Evolutionary conservation across 495 filamentous ascomycete genomes (phyloP), one percentile per base, ranked within the genome.

Genomic region (Hyaloscypha bicolor): DNA sequence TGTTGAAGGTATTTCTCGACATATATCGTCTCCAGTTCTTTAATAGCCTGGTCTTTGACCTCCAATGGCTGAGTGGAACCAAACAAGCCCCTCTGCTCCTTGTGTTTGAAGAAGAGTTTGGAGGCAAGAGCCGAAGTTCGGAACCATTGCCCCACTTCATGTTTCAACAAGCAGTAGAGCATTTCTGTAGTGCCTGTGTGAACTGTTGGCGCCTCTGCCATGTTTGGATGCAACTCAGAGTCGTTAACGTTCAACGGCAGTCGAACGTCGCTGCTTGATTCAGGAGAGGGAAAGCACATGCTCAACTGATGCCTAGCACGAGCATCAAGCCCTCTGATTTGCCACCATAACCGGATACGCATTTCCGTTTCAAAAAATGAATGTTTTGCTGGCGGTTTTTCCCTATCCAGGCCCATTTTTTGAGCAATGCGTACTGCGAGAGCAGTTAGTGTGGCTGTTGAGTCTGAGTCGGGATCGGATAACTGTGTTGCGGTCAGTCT

Each of bases 261-360:
- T 57, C 81, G 79, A 11, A 88, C 93, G 73, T 96, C 1, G 35
- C 35, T 91, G 11, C 56, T 35, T 69, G 88, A 96, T 71, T 96
- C 92, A 14, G 90, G 86, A 1, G 42, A 22, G 1, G 55, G 32
- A 14, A 31, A 4, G 33, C 52, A 29, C 16, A 39, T 9, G 19
- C 11, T 8, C 19, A 21, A 22, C 22, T 52, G 9, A 48, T 33
- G 53, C 35, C 25, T 21, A 0, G 91, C 87, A 31, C 91, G 84
- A 6, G 87, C 78, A 74, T 97, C 93, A 56, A 96, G 75, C 25
- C 92, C 77, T 72, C 86, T 88, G n/a, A 96, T 85, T 42, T 90
- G 86, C 88, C 91, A 94, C 88, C 93, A 97, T 5, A 95, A 71
- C 2, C 93, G 85, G 55, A 93, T 86, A 56, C 93, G 86, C 85